Evolutionary conservation across 345 rosid species (phyloP).

Genomic region (Pistacia vera): DNA sequence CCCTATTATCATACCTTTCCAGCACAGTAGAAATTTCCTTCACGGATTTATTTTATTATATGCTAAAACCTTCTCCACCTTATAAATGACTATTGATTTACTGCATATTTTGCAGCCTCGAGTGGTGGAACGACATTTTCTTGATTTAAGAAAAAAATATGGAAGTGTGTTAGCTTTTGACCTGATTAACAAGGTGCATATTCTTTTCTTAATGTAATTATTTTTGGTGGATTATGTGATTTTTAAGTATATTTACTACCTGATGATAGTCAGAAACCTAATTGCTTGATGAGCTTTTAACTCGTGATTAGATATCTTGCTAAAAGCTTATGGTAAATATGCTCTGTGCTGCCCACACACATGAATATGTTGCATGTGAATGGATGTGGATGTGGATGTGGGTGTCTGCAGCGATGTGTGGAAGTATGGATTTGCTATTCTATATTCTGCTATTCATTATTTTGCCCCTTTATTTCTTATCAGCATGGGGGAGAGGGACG

Average conservation of each 20-base stretch:
- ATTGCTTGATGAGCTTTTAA: background rate
- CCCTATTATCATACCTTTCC: background rate
- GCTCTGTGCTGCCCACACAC: background rate
- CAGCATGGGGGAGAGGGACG: conserved; percentile 98
- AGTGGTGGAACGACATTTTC: conserved; percentile 84
- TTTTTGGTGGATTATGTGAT: conserved; percentile 5
- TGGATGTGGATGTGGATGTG: background rate
- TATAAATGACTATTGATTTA: conserved; percentile 14
- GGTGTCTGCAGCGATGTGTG: background rate
- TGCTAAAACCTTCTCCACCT: background rate
- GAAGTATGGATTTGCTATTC: conserved; percentile 16
- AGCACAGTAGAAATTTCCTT: background rate
- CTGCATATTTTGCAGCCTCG: conserved; percentile 58
- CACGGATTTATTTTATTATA: background rate
- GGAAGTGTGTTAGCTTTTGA: conserved; percentile 79
- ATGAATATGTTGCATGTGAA: background rate
- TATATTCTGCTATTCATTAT: conserved; percentile 22
- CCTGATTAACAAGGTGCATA: conserved; percentile 84
- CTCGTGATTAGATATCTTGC: background rate
- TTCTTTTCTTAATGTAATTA: conserved; percentile 17
- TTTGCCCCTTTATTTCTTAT: conserved; percentile 32
- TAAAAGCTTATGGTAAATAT: conserved; percentile 13
- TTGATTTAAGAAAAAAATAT: conserved; percentile 92
- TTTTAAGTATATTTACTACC: background rate
- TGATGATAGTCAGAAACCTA: conserved; percentile 11